Evolutionary conservation across 2,329 filamentous ascomycete species (phyloP), one percentile per base, ranked within the genome.

Genomic region (Colletotrichum eleusines): DNA sequence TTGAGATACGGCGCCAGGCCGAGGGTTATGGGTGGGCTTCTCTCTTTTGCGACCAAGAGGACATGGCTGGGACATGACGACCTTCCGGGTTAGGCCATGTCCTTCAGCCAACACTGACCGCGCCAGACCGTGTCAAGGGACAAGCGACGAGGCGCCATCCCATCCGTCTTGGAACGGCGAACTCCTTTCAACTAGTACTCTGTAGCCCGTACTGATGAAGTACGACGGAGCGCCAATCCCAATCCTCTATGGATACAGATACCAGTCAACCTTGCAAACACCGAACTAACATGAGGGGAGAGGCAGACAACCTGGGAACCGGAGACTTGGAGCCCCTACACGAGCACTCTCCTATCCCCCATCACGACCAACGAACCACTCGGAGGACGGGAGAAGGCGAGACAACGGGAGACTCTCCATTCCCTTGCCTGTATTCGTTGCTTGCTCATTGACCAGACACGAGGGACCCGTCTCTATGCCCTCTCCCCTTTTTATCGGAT

Each of bases 221-320:
- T 46, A 48, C 23, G 28, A 60, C 28, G 20, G 54, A 46, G 28
- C 38, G 46, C 69, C 51, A 64, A 48, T 55, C 51, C 53, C 69
- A 66, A 70, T 23, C 33, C 46, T 60, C 53, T 61, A 48, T 65
- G 61, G 54, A 55, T 53, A 31, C 38, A 66, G 54, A 55, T 53
- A 31, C 38, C 59, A 72, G 61, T 38, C 60, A 72, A 61, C 66
- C 66, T 66, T 66, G 60, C 60, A 64, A 70, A 72, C 60, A 55
- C 38, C 40, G 33, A 62, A 62, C 35, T 61, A 50, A n/a, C 46
- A 61, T n/a, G 33, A 33, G 7, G 31, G 44, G 42, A 33, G 31
- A 38, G 59, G 44, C 28, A n/a, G 18, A 51, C n/a, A 51, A 6
- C 14, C 31, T 16, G 14, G 14, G 23, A 48, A 61, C n/a, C 16